Conservation (phyloP, 768 basidiomycete genomes). For the Pisolithus microcarpus region DNA sequence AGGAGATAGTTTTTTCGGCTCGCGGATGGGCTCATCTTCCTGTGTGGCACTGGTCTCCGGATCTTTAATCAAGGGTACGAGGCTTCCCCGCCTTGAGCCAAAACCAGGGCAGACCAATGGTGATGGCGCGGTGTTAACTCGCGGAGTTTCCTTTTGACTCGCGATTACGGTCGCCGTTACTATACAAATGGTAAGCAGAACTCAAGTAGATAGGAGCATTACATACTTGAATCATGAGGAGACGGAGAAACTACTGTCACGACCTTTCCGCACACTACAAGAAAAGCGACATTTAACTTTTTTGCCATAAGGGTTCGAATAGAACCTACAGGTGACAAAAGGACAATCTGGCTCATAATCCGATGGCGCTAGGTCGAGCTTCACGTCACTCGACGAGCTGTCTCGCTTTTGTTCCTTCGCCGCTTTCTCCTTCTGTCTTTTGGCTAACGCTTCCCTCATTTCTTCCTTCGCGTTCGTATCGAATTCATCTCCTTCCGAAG, state of each 20-base stretch:
- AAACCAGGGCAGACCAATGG: not conserved
- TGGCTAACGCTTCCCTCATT: constrained; percentile 15
- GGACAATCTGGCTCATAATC: constrained; percentile 2
- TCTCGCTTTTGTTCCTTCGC: not conserved
- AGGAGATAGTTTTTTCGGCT: not conserved
- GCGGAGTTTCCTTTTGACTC: not conserved
- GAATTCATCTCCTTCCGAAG: constrained; percentile 16
- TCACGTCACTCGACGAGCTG: not conserved
- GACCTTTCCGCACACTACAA: not conserved
- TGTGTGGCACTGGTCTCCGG: not conserved
- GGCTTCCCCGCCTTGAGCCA: constrained; percentile 1
- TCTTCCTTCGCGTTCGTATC: constrained; percentile 18
- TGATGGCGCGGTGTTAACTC: not conserved
- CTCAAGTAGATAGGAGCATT: not conserved
- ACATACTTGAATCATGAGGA: constrained; percentile 1
- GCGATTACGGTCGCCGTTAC: not conserved
- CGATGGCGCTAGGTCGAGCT: not conserved
- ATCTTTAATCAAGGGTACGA: not conserved
- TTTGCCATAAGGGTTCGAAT: too few species aligned
- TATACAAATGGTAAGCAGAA: not conserved
- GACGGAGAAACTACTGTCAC: not conserved
- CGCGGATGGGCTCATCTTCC: not conserved
- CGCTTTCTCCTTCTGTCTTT: constrained; percentile 5
- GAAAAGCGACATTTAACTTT: not conserved
- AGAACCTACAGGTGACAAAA: constrained; percentile 1